Evolutionary conservation across 305 asterid species (phyloP).

Genomic region (Fraxinus albicans): DNA sequence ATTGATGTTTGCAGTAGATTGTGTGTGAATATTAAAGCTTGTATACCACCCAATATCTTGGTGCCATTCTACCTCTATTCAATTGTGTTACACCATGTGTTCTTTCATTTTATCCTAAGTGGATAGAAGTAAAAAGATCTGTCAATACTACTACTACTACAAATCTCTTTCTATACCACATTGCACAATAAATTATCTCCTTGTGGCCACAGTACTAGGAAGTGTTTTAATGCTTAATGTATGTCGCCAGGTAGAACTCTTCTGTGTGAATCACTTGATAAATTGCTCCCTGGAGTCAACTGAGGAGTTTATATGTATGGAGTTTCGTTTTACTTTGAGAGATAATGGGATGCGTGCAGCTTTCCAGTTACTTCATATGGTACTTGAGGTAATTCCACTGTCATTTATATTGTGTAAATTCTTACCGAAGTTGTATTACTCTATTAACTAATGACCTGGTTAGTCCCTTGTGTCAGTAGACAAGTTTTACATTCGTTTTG

Average conservation of each 20-base stretch:
- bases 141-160: neutral
- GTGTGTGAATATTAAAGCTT: neutral
- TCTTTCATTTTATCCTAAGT: neutral
- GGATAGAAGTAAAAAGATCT: neutral
- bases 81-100: neutral
- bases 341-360: constrained; percentile 99
- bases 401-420: neutral
- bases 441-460: constrained; percentile 10
- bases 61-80: neutral
- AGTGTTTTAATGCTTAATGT: constrained; percentile 21
- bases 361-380: constrained; percentile 99
- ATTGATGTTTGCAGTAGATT: neutral
- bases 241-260: constrained; percentile 82
- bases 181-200: neutral
- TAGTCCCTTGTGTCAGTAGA: constrained; percentile 8
- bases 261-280: constrained; percentile 95
- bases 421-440: neutral
- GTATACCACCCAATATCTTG: neutral
- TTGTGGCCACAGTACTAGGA: constrained; percentile 20
- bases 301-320: constrained; percentile 99
- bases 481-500: neutral
- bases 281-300: constrained; percentile 99
- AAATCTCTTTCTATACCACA: neutral
- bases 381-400: constrained; percentile 73
- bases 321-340: constrained; percentile 91